Evolutionary conservation across 2,329 filamentous ascomycete species (phyloP).

Genomic region (Proliferodiscus dingleyae): DNA sequence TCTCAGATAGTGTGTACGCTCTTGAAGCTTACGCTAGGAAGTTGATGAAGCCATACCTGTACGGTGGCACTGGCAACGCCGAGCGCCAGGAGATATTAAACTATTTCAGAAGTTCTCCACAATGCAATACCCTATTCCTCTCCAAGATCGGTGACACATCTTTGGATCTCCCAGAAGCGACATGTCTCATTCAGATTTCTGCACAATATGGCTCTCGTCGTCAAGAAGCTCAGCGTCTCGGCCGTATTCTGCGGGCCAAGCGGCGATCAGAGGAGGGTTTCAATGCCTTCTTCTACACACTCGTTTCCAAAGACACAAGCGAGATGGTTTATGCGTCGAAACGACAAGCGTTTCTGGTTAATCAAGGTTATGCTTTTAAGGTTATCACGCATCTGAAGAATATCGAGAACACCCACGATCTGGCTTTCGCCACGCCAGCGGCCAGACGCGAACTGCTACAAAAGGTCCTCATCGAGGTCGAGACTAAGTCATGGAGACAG

Average conservation of each 20-base stretch:
- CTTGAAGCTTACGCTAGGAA: constrained; percentile 80
- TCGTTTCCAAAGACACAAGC: constrained; percentile 94
- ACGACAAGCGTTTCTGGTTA: constrained; percentile 91
- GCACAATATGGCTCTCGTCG: constrained; percentile 95
- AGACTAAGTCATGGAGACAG: constrained; percentile 29
- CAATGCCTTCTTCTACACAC: constrained; percentile 97
- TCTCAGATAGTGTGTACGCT: constrained; percentile 95
- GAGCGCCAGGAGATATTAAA: constrained; percentile 85
- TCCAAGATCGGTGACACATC: constrained; percentile 98
- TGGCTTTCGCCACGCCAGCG: constrained; percentile 73
- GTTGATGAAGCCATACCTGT: constrained; percentile 84
- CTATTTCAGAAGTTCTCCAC: constrained; percentile 93
- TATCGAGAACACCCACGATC: constrained; percentile 74
- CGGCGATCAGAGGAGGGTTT: constrained; percentile 96
- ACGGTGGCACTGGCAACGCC: constrained; percentile 77
- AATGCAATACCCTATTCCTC: constrained; percentile 90
- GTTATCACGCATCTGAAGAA: constrained; percentile 94
- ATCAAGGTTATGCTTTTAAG: constrained; percentile 98
- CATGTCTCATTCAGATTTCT: constrained; percentile 93
- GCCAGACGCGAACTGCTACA: constrained; percentile 84
- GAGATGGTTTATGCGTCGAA: constrained; percentile 99
- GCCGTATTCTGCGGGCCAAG: constrained; percentile 90
- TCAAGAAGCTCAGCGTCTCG: constrained; percentile 91
- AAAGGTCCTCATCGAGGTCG: constrained; percentile 82
- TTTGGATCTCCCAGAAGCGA: constrained; percentile 93